Percentiles rank a stretch among this genome's conserved stretches.
Evolutionary conservation across 2,329 filamentous ascomycete species (phyloP).

Genomic region (Ophiostoma sp.): DNA sequence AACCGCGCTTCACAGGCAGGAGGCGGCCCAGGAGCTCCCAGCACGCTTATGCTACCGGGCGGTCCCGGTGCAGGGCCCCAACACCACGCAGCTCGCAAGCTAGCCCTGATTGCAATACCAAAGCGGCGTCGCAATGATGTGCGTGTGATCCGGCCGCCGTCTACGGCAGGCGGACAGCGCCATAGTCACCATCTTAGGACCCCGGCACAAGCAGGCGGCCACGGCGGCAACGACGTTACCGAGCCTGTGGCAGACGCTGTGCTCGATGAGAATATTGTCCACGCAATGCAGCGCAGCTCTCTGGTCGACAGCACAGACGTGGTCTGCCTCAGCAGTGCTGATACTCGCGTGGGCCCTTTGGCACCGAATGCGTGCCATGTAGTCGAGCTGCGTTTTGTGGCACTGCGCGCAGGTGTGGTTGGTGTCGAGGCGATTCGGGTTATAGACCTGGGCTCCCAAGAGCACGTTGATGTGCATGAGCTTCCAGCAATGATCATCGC

Average conservation of each 20-base stretch:
- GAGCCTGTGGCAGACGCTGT: slow-evolving; percentile 57
- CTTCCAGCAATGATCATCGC: slow-evolving; percentile 61
- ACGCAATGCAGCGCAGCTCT: slow-evolving; percentile 64
- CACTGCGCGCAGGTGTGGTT: slow-evolving; percentile 60
- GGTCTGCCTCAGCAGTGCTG: slow-evolving; percentile 66
- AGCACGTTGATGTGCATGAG: slow-evolving; percentile 71
- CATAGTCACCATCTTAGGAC: slow-evolving; percentile 10
- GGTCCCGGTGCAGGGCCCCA: background rate
- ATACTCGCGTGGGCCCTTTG: slow-evolving; percentile 67
- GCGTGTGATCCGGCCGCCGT: slow-evolving; percentile 49
- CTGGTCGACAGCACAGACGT: slow-evolving; percentile 60
- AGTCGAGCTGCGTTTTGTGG: slow-evolving; percentile 65
- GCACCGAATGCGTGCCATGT: slow-evolving; percentile 68
- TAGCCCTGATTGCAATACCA: slow-evolving; percentile 64
- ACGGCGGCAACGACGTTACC: slow-evolving; percentile 15
- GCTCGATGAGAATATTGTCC: slow-evolving; percentile 64
- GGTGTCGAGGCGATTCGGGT: slow-evolving; percentile 67
- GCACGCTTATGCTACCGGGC: slow-evolving; percentile 21
- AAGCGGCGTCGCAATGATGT: slow-evolving; percentile 56
- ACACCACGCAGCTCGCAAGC: slow-evolving; percentile 49
- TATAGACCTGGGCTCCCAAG: slow-evolving; percentile 66
- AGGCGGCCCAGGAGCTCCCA: slow-evolving; percentile 15
- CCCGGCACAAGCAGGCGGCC: background rate
- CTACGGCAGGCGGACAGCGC: slow-evolving; percentile 41
- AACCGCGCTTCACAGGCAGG: slow-evolving; percentile 53